phyloP scores from a whole-genome alignment of 306 rosid genomes.

The Prunus padus region DNA sequence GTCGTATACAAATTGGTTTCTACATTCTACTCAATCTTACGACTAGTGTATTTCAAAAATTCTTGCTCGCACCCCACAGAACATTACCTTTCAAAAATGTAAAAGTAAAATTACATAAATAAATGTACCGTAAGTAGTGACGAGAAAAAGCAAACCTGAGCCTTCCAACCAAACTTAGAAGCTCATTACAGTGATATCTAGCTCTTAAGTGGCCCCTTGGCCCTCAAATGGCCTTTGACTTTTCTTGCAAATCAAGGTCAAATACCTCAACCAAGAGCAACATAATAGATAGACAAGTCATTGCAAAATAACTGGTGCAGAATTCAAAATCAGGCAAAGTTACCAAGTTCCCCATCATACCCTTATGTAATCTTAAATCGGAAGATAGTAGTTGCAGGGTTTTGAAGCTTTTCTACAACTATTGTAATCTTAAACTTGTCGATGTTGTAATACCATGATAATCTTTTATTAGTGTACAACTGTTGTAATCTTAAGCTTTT shows the following conservation, averaged over 20 bases:
- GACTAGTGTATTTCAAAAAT: too few relatives aligned
- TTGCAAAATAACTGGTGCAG: background rate
- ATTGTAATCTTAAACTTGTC: too few relatives aligned
- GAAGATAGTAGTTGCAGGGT: background rate
- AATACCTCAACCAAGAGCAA: background rate
- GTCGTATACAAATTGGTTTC: too few relatives aligned
- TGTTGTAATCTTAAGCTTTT: background rate
- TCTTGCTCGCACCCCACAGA: too few relatives aligned
- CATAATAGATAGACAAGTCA: background rate
- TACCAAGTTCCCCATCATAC: background rate
- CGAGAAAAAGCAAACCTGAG: background rate
- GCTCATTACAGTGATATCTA: background rate
- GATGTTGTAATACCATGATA: background rate
- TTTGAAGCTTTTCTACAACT: background rate
- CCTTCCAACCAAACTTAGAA: background rate
- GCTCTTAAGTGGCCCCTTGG: background rate
- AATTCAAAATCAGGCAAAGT: background rate
- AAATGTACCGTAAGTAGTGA: too few relatives aligned
- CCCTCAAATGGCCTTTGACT: background rate
- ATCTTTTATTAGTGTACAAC: background rate
- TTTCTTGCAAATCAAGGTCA: slow-evolving; percentile 9
- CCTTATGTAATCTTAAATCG: background rate
- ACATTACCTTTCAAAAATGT: too few relatives aligned
- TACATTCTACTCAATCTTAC: too few relatives aligned
- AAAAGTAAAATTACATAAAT: too few relatives aligned